Evolutionary conservation across 495 filamentous ascomycete species (phyloP).

Genomic region (Pseudotulostoma volvatum): DNA sequence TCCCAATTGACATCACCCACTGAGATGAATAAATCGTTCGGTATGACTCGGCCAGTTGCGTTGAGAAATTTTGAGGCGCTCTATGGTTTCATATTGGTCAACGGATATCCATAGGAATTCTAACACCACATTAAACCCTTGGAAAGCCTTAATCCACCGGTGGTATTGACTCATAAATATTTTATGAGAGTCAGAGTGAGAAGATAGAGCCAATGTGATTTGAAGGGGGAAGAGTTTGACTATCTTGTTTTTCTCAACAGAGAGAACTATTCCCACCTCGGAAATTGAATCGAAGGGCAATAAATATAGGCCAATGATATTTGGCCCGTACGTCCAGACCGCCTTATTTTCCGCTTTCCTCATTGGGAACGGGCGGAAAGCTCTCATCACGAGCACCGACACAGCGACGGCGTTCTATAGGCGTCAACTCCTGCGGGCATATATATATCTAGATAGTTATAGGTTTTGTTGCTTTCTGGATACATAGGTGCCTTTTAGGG

Average conservation of each 20-base stretch:
- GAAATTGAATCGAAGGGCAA: neutral
- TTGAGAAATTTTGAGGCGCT: neutral
- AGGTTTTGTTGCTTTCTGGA: too few relatives aligned
- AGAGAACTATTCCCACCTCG: slow-evolving; percentile 9
- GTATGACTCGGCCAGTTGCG: neutral
- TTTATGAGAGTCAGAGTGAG: neutral
- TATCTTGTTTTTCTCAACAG: slow-evolving; percentile 4
- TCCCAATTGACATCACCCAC: neutral
- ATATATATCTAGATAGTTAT: too few relatives aligned
- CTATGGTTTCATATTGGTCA: too few relatives aligned
- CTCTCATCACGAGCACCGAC: too few relatives aligned
- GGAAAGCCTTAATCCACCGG: neutral
- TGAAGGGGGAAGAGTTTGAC: slow-evolving; percentile 1
- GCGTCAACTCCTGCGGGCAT: too few relatives aligned
- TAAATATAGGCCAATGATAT: too few relatives aligned
- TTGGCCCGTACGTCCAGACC: too few relatives aligned
- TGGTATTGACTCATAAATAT: neutral
- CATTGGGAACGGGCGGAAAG: too few relatives aligned
- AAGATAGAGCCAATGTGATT: neutral
- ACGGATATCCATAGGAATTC: neutral
- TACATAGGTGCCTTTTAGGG: too few relatives aligned
- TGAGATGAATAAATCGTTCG: neutral
- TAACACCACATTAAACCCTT: neutral
- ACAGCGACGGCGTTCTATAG: too few relatives aligned
- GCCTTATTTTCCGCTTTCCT: too few relatives aligned